Conservation (phyloP, 768 basidiomycete genomes). For the Lyophyllum shimeji region DNA sequence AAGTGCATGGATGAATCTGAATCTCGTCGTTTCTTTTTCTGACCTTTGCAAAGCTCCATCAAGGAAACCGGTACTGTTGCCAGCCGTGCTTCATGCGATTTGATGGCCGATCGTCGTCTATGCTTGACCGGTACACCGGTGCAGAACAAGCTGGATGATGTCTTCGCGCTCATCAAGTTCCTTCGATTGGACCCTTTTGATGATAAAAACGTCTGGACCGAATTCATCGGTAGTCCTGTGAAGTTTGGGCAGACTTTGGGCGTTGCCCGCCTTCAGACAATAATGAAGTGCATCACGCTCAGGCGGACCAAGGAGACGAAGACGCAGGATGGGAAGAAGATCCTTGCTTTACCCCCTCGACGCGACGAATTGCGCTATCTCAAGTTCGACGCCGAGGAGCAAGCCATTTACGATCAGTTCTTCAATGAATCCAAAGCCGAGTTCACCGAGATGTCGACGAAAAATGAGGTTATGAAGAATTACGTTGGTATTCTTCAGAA, state of each 20-base stretch:
- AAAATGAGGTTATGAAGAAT: slow-evolving; percentile 96
- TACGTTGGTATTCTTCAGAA: slow-evolving; percentile 97
- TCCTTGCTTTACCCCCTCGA: slow-evolving; percentile 88
- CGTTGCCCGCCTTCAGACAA: slow-evolving; percentile 89
- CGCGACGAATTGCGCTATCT: slow-evolving; percentile 85
- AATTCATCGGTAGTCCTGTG: slow-evolving; percentile 89
- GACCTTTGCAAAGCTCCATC: slow-evolving; percentile 66
- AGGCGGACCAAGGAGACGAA: slow-evolving; percentile 94
- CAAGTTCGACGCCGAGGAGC: slow-evolving; percentile 80
- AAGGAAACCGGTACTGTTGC: slow-evolving; percentile 95
- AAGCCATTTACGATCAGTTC: slow-evolving; percentile 84
- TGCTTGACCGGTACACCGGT: slow-evolving; percentile 98
- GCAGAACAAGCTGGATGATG: slow-evolving; percentile 98
- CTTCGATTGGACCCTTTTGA: slow-evolving; percentile 89
- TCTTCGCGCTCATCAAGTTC: slow-evolving; percentile 97
- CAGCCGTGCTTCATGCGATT: slow-evolving; percentile 92
- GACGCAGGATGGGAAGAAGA: slow-evolving; percentile 75
- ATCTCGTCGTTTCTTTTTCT: neutral
- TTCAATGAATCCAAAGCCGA: slow-evolving; percentile 90
- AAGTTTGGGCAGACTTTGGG: slow-evolving; percentile 90
- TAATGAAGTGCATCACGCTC: slow-evolving; percentile 96
- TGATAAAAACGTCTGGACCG: slow-evolving; percentile 91
- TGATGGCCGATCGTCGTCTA: slow-evolving; percentile 89
- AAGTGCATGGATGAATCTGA: slow-evolving; percentile 33
- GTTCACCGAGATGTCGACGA: slow-evolving; percentile 82